phyloP scores from a whole-genome alignment of 2,329 filamentous ascomycete genomes.

The Botrytis medusae region DNA sequence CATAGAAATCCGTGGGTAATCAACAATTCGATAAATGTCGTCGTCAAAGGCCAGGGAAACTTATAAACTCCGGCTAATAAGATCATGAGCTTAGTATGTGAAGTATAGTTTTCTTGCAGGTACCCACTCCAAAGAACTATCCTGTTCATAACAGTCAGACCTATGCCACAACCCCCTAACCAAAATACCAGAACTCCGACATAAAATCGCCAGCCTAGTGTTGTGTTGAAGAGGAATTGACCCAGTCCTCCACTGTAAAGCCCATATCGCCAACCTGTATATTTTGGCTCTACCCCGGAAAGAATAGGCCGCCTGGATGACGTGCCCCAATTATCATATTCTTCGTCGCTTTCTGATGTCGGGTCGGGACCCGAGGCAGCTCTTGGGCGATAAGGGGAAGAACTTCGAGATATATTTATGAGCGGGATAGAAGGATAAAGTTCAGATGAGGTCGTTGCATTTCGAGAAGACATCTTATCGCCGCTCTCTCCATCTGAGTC shows the following conservation, averaged over 20 bases:
- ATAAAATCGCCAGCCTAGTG: slow-evolving; percentile 49
- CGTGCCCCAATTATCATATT: slow-evolving; percentile 41
- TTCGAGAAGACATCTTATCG: slow-evolving; percentile 33
- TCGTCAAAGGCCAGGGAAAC: slow-evolving; percentile 53
- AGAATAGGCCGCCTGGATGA: slow-evolving; percentile 41
- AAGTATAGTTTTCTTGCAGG: slow-evolving; percentile 36
- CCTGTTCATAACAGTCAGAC: slow-evolving; percentile 50
- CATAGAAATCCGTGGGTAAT: slow-evolving; percentile 51
- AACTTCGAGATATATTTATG: slow-evolving; percentile 47
- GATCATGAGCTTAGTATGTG: slow-evolving; percentile 36
- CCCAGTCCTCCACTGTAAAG: slow-evolving; percentile 47
- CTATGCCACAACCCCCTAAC: slow-evolving; percentile 49
- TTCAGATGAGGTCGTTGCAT: slow-evolving; percentile 27
- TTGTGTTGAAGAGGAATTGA: slow-evolving; percentile 49
- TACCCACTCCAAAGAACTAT: slow-evolving; percentile 50
- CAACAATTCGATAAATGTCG: slow-evolving; percentile 51
- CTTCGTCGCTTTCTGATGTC: slow-evolving; percentile 46
- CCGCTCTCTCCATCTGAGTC: slow-evolving; percentile 31
- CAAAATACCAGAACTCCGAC: slow-evolving; percentile 49
- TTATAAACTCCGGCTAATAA: slow-evolving; percentile 48
- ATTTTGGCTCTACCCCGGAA: slow-evolving; percentile 32
- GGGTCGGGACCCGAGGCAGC: slow-evolving; percentile 41
- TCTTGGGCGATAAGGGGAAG: slow-evolving; percentile 47
- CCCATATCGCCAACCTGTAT: slow-evolving; percentile 40
- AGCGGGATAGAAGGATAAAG: slow-evolving; percentile 43